These are phyloP conservation scores for Vigna nakashimae DNA, from an alignment of 306 rosid species.

Conservation along the genomic window DNA sequence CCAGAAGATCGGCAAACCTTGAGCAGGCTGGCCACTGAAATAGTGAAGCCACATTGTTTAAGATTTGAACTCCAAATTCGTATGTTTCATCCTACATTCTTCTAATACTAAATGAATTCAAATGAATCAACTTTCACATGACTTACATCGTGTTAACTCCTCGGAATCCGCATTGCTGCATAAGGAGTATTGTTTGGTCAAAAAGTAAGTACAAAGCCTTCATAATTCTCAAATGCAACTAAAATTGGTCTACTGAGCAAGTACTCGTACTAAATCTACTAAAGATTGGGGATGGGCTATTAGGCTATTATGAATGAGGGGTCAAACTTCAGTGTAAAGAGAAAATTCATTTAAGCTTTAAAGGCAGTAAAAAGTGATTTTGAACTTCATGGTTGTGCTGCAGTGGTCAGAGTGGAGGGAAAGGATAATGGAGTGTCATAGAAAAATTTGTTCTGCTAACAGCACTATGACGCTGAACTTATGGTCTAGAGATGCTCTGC, in stretches of 20 bases:
- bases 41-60: background rate
- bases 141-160: slow-evolving; percentile 1
- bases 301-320: background rate
- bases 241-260: slow-evolving; percentile 18
- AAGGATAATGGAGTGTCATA: slow-evolving; percentile 1
- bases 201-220: slow-evolving; percentile 18
- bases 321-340: slow-evolving; percentile 14
- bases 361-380: slow-evolving; percentile 5
- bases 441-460: slow-evolving; percentile 23
- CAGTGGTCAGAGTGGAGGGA: slow-evolving; percentile 30
- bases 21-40: background rate
- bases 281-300: background rate
- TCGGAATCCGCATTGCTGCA: background rate
- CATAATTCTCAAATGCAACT: slow-evolving; percentile 1
- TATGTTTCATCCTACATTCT: background rate
- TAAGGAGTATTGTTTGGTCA: background rate
- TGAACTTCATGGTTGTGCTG: slow-evolving; percentile 27
- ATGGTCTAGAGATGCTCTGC: slow-evolving; percentile 5
- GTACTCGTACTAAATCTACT: slow-evolving; percentile 14
- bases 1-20: background rate
- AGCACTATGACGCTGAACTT: slow-evolving; percentile 27
- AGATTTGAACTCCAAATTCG: background rate
- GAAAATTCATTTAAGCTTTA: background rate
- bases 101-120: background rate
- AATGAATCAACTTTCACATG: background rate